Conservation (phyloP, 2,329 filamentous ascomycete genomes). For the Colletotrichum costaricense region DNA sequence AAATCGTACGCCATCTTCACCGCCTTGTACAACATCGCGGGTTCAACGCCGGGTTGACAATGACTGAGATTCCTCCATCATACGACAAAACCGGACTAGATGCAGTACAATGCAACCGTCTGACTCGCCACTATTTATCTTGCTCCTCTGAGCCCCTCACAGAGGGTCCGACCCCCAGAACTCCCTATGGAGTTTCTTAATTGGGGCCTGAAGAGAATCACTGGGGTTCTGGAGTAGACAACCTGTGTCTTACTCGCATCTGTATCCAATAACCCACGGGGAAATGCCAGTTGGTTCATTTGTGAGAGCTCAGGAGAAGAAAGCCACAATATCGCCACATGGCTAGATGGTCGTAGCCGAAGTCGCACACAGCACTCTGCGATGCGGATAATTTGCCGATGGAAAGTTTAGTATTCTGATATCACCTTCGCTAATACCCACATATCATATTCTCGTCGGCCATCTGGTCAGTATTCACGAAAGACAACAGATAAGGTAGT, state of each 20-base stretch:
- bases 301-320: neutral
- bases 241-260: neutral
- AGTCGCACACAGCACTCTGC: neutral
- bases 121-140: conserved; percentile 9
- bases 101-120: neutral
- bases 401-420: too few relatives aligned
- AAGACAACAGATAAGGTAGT: neutral
- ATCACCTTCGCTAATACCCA: neutral
- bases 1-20: neutral
- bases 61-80: conserved; percentile 2
- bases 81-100: conserved; percentile 12
- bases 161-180: neutral
- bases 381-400: neutral
- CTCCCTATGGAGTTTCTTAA: neutral
- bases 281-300: neutral
- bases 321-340: neutral
- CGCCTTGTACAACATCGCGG: neutral
- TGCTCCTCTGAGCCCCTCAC: neutral
- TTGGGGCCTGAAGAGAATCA: neutral
- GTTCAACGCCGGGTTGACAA: neutral
- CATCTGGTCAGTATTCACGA: neutral
- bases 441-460: neutral
- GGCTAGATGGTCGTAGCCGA: neutral
- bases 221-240: conserved; percentile 1
- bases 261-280: neutral